These are phyloP conservation scores for Naegleria fowleri DNA, from an alignment of 208 protist genomes.

Conservation along the genomic window DNA sequence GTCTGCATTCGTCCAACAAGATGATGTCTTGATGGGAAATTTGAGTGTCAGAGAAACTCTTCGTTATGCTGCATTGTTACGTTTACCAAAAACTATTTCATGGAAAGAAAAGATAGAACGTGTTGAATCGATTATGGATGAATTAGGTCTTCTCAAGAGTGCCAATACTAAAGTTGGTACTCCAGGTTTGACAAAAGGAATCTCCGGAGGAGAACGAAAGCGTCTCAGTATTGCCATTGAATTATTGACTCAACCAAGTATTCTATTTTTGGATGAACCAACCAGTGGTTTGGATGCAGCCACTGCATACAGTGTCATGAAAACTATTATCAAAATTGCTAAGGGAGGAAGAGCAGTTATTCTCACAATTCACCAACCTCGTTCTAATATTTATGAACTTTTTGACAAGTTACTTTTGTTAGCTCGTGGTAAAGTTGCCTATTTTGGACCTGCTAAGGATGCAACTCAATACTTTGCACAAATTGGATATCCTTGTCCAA, in stretches of 20 bases:
- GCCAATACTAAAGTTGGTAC: constrained; percentile 57
- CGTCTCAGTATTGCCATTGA: constrained; percentile 22
- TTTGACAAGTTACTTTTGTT: constrained; percentile 29
- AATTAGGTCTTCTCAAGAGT: constrained; percentile 60
- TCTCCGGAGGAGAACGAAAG: constrained; percentile 36
- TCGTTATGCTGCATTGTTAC: constrained; percentile 47
- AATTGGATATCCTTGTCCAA: constrained; percentile 34
- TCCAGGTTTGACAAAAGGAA: constrained; percentile 42
- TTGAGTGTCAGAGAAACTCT: constrained; percentile 76
- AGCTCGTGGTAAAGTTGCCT: not conserved
- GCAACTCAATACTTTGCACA: constrained; percentile 35
- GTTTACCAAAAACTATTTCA: constrained; percentile 4
- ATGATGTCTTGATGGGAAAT: constrained; percentile 72
- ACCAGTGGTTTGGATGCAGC: constrained; percentile 55
- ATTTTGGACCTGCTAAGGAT: constrained; percentile 27
- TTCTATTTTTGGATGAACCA: constrained; percentile 43
- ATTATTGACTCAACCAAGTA: constrained; percentile 11
- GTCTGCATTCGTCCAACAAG: constrained; percentile 75
- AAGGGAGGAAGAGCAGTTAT: constrained; percentile 1
- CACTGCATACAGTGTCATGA: not conserved
- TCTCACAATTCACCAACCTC: constrained; percentile 31
- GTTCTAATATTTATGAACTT: not conserved
- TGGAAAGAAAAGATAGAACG: constrained; percentile 66
- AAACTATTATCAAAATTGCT: not conserved
- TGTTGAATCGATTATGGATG: constrained; percentile 60